Evolutionary conservation across 2,329 filamentous ascomycete species (phyloP).

Genomic region (Penicillium sp.): DNA sequence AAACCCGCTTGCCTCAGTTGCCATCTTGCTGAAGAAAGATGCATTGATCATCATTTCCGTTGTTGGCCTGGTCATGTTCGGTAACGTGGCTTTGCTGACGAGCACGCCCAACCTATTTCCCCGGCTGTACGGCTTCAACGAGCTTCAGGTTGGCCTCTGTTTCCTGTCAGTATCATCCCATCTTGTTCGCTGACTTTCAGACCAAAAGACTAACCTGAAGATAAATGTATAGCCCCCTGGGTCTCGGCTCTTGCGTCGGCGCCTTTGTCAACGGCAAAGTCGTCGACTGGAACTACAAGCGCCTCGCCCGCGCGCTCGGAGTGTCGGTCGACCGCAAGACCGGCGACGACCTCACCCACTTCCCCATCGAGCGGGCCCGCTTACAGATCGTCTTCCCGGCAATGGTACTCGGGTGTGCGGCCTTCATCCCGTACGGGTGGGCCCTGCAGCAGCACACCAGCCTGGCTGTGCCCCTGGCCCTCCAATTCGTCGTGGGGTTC

Average conservation of each 20-base stretch:
- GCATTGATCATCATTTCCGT: slow-evolving; percentile 38
- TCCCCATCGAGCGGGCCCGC: slow-evolving; percentile 40
- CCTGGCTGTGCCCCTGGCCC: slow-evolving; percentile 35
- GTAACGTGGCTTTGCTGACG: slow-evolving; percentile 44
- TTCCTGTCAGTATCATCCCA: slow-evolving; percentile 22
- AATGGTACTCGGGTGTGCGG: slow-evolving; percentile 26
- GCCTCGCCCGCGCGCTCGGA: slow-evolving; percentile 14
- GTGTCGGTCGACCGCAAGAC: slow-evolving; percentile 27
- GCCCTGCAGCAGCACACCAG: slow-evolving; percentile 25
- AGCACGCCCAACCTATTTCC: slow-evolving; percentile 42
- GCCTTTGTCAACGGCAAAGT: slow-evolving; percentile 26
- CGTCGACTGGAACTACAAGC: slow-evolving; percentile 27
- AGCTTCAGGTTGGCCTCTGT: slow-evolving; percentile 28
- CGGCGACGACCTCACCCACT: slow-evolving; percentile 49
- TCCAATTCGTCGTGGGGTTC: slow-evolving; percentile 39
- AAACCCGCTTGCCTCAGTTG: slow-evolving; percentile 47
- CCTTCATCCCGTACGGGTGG: slow-evolving; percentile 37
- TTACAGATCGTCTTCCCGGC: slow-evolving; percentile 29
- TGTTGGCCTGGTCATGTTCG: slow-evolving; percentile 35
- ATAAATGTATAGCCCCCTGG: slow-evolving; percentile 20
- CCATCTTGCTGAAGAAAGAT: slow-evolving; percentile 44
- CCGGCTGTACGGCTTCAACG: slow-evolving; percentile 37
- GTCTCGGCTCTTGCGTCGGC: slow-evolving; percentile 20
- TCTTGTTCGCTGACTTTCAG: neutral
- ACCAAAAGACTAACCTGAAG: neutral